Evolutionary conservation across 805 yeast species (phyloP), one percentile per base, ranked within the genome.

Genomic region (Candida peoriensis): DNA sequence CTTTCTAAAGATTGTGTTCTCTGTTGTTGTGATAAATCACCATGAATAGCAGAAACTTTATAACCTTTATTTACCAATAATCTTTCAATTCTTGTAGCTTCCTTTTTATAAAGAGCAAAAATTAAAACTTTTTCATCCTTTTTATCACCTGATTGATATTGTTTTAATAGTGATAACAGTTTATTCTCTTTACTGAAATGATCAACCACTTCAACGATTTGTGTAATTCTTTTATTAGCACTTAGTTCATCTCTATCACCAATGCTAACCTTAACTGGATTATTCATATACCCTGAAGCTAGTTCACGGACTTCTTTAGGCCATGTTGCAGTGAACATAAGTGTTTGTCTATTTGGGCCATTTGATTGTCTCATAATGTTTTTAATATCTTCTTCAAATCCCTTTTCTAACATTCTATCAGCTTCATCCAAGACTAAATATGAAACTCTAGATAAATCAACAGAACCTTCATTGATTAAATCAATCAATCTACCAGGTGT

Each of bases 291-390:
- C 6, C 82, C 74, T 14, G 78, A 56, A 8, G 98, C 98, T 43
- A 93, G 71, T 44, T 87, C 94, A 55, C 97, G 80, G 23, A 93
- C 97, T 64, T 90, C 95, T 51, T 84, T 85, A n/a, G 99, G 99
- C 98, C 98, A 93, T 1, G 99, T 93, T n/a, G 99, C 99, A 8
- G 98, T 90, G 64, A 93, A 93, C 97, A 93, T 93, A 44, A 93
- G 70, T 0, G 98, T 93, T 63, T 90, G 97, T 65, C 97, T 70
- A 18, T 60, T 57, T 4, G 53, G 34, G 21, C 62, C 54, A 17
- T 73, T 66, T 12, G 86, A 71, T 38, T 68, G 65, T 30, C 81
- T 74, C 55, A 93, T 77, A 46, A 93, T 87, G 44, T 72, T 69
- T 58, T 84, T 87, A 55, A 93, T 90, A 61, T 90, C 98, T 58